Conservation (phyloP, 441 rosid species). For the Populus tomentosa region DNA sequence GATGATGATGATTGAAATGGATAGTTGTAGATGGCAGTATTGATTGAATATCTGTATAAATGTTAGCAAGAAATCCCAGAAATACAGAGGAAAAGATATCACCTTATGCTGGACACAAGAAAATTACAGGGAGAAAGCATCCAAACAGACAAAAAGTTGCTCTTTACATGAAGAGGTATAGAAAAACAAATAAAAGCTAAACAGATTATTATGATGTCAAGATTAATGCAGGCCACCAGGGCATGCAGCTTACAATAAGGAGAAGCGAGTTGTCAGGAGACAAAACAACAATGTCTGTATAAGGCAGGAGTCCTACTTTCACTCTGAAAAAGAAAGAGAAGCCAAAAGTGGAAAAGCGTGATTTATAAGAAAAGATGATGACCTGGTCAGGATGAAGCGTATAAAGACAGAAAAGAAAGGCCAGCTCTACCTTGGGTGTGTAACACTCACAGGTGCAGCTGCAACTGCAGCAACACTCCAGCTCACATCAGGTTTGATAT, state of each 20-base stretch:
- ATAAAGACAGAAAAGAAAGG: conserved; percentile 10
- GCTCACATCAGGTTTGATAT: conserved; percentile 86
- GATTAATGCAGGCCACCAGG: neutral
- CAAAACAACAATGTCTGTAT: conserved; percentile 73
- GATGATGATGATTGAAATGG: neutral
- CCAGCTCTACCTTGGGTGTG: conserved; percentile 69
- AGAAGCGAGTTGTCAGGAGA: conserved; percentile 78
- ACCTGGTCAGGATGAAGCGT: conserved; percentile 5
- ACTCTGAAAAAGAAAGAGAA: conserved; percentile 42
- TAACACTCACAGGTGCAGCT: conserved; percentile 84
- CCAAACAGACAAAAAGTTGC: neutral
- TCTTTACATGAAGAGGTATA: neutral
- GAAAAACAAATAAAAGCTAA: conserved; percentile 1
- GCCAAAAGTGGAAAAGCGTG: conserved; percentile 11
- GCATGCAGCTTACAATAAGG: conserved; percentile 74
- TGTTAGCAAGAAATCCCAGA: neutral
- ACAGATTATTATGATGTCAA: neutral
- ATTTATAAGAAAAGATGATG: conserved; percentile 10
- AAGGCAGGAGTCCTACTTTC: conserved; percentile 65
- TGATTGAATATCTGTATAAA: neutral
- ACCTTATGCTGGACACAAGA: neutral
- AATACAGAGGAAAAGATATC: neutral
- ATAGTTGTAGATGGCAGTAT: neutral
- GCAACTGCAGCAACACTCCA: conserved; percentile 91
- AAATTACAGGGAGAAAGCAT: neutral